Evolutionary conservation across 2,329 filamentous ascomycete species (phyloP).

Genomic region (Trichoderma breve): DNA sequence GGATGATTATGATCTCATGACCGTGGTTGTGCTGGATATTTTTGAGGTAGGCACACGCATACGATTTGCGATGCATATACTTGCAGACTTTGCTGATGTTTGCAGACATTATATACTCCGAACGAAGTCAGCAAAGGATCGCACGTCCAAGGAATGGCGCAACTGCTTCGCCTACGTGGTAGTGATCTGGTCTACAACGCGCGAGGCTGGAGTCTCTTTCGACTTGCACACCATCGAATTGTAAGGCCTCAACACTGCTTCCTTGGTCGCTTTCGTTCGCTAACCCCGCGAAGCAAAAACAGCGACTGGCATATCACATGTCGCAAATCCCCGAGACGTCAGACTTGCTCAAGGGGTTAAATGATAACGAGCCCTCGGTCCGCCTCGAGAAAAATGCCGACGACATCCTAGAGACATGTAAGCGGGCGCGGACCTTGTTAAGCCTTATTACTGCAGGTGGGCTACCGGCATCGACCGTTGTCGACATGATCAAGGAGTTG

Average conservation of each 20-base stretch:
- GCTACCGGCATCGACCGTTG: background rate
- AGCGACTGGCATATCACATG: background rate
- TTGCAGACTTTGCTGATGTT: too few relatives aligned
- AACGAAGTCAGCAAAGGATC: constrained; percentile 28
- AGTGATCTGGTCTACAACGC: constrained; percentile 35
- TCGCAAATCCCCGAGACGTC: constrained; percentile 33
- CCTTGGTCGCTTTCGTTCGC: background rate
- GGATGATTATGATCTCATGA: constrained; percentile 42
- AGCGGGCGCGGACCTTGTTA: constrained; percentile 27
- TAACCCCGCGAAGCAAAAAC: background rate
- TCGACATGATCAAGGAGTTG: constrained; percentile 33
- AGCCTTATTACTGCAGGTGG: background rate
- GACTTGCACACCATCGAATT: constrained; percentile 39
- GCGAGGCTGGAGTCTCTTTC: constrained; percentile 41
- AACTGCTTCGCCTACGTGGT: constrained; percentile 39
- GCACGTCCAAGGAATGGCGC: constrained; percentile 41
- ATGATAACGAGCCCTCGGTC: constrained; percentile 29
- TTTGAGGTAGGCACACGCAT: constrained; percentile 34
- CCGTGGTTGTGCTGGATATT: constrained; percentile 40
- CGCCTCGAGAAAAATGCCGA: constrained; percentile 31
- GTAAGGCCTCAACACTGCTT: constrained; percentile 14
- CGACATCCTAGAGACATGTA: constrained; percentile 31
- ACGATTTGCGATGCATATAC: background rate
- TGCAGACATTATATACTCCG: constrained; percentile 35
- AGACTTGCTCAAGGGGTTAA: constrained; percentile 32